Evolutionary conservation across 1,284 basidiomycete genomes (phyloP).

Genomic region (Heliocybe sulcata): DNA sequence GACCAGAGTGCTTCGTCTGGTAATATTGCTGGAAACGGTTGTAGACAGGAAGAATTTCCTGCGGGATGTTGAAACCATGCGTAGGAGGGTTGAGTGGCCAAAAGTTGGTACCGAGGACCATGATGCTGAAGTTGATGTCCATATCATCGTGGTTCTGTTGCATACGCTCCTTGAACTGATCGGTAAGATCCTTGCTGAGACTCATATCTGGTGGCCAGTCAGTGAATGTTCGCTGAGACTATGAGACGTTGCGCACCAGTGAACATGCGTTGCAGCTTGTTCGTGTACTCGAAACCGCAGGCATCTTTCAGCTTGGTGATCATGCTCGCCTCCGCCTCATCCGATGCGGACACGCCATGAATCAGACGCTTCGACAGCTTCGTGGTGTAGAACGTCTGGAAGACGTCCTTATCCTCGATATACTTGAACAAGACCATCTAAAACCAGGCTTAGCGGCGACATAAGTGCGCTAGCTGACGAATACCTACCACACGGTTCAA

Average conservation of each 20-base stretch:
- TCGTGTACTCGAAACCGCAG: constrained; percentile 98
- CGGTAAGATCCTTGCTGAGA: constrained; percentile 92
- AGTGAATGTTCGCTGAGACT: neutral
- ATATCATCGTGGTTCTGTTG: constrained; percentile 75
- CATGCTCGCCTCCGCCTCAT: constrained; percentile 97
- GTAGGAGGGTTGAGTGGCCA: constrained; percentile 87
- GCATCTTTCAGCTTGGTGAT: constrained; percentile 98
- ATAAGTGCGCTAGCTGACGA: neutral
- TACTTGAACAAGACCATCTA: constrained; percentile 99
- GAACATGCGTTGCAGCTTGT: constrained; percentile 98
- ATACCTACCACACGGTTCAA: constrained; percentile 81
- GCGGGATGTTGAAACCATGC: constrained; percentile 86
- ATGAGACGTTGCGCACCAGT: constrained; percentile 59
- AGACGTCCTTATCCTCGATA: constrained; percentile 98
- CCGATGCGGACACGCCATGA: constrained; percentile 88
- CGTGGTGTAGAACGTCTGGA: constrained; percentile 98
- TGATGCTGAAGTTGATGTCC: constrained; percentile 88
- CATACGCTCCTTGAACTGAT: constrained; percentile 95
- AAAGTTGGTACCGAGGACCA: constrained; percentile 94
- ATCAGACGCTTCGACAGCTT: constrained; percentile 95
- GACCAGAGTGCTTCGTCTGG: constrained; percentile 88
- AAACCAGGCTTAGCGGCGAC: neutral
- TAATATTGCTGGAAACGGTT: constrained; percentile 94
- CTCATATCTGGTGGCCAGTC: constrained; percentile 70
- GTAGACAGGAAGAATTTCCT: constrained; percentile 82